Evolutionary conservation across 2,329 filamentous ascomycete species (phyloP).

Genomic region (Apiospora hydei): DNA sequence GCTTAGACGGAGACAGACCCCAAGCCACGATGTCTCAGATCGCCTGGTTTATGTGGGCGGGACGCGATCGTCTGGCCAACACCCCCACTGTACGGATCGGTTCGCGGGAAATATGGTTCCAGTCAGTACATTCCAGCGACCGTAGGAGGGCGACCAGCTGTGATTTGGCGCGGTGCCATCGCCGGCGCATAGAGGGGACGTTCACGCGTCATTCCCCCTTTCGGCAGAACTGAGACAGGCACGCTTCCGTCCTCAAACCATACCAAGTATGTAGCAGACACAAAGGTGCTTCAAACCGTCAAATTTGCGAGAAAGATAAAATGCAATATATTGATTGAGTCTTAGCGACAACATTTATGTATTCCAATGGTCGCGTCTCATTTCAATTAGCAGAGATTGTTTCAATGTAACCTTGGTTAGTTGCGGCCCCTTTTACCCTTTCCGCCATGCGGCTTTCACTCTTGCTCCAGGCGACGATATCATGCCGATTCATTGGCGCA

Average conservation of each 20-base stretch:
- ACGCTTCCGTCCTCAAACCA: background rate
- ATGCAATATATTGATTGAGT: background rate
- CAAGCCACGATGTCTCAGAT: constrained; percentile 18
- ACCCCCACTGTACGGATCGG: background rate
- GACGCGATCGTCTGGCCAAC: background rate
- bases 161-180: background rate
- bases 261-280: background rate
- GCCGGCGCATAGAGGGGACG: background rate
- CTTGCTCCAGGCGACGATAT: background rate
- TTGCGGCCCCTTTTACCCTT: background rate
- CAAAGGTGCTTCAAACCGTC: background rate
- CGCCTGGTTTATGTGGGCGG: background rate
- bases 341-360: background rate
- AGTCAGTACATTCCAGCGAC: background rate
- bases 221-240: background rate
- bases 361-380: background rate
- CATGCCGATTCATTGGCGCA: background rate
- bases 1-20: background rate
- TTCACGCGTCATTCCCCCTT: background rate
- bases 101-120: background rate
- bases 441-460: constrained; percentile 1
- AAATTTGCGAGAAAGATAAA: background rate
- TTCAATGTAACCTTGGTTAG: background rate
- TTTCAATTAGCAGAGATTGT: background rate
- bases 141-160: background rate